These are phyloP conservation scores for Collybia nuda DNA, from an alignment of 768 basidiomycete species.

Conservation along the genomic window DNA sequence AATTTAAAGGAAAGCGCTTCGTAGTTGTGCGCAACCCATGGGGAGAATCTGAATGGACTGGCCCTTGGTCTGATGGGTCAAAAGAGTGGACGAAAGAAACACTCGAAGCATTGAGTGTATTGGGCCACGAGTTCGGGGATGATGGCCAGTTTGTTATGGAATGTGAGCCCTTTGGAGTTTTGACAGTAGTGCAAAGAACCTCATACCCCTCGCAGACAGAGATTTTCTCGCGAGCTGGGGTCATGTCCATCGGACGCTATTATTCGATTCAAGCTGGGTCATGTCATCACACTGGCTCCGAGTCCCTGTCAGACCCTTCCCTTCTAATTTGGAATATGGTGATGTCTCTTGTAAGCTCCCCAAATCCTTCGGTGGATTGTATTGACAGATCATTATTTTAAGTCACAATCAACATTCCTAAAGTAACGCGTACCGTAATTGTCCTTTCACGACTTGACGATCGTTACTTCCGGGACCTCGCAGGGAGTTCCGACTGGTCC, in stretches of 20 bases:
- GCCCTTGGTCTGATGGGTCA: constrained; percentile 54
- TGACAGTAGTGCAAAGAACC: too few relatives aligned
- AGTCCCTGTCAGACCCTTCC: constrained; percentile 21
- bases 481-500: constrained; percentile 34
- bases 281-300: constrained; percentile 41
- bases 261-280: constrained; percentile 38
- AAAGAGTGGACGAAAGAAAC: constrained; percentile 59
- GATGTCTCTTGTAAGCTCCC: constrained; percentile 36
- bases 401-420: constrained; percentile 47
- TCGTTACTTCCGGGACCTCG: constrained; percentile 42
- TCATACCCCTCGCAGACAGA: constrained; percentile 22
- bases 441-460: constrained; percentile 46
- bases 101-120: constrained; percentile 37
- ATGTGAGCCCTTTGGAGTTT: constrained; percentile 27
- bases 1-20: constrained; percentile 48
- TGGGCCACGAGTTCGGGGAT: constrained; percentile 48
- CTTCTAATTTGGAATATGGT: constrained; percentile 36
- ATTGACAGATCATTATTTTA: constrained; percentile 13
- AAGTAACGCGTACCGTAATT: constrained; percentile 35
- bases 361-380: not conserved
- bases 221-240: constrained; percentile 38
- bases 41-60: constrained; percentile 50
- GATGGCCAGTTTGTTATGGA: constrained; percentile 61
- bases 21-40: constrained; percentile 54
- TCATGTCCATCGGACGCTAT: constrained; percentile 32